Conservation (phyloP, 345 rosid genomes). For the Eucalyptus regnans region DNA sequence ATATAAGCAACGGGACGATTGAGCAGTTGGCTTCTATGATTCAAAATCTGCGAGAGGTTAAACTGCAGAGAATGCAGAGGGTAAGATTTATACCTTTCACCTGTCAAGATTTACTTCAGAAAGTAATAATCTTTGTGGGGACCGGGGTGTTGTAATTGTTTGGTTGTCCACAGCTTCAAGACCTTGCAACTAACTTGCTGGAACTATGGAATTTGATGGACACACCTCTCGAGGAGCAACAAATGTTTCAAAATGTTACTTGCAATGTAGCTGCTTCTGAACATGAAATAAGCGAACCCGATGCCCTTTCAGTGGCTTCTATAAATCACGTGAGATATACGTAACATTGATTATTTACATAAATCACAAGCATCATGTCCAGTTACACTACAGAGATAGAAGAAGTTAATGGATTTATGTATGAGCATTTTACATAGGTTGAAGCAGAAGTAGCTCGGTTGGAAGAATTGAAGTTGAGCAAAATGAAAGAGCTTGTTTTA, state of each 20-base stretch:
- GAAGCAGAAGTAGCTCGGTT: conserved; percentile 80
- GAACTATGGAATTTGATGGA: conserved; percentile 99
- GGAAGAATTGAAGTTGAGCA: conserved; percentile 86
- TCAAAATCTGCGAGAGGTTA: conserved; percentile 48
- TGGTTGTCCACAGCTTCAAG: conserved; percentile 66
- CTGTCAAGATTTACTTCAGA: neutral
- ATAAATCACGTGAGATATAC: conserved; percentile 55
- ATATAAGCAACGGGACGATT: conserved; percentile 48
- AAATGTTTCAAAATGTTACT: conserved; percentile 74
- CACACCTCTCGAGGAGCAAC: conserved; percentile 92
- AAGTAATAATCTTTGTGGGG: neutral
- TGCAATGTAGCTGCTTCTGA: conserved; percentile 93
- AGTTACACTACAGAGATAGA: neutral
- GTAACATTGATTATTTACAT: neutral
- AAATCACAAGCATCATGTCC: neutral
- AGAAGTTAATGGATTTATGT: neutral
- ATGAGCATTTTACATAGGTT: conserved; percentile 31
- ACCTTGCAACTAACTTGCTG: conserved; percentile 80
- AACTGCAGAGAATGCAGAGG: conserved; percentile 82
- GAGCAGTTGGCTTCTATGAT: conserved; percentile 31
- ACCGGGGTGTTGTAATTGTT: neutral
- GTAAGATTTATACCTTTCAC: conserved; percentile 13
- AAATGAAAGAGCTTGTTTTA: conserved; percentile 93
- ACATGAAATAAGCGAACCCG: conserved; percentile 76
- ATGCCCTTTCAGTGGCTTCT: conserved; percentile 72